phyloP scores from a whole-genome alignment of 495 filamentous ascomycete genomes.

The Opeltia flavorubescens region DNA sequence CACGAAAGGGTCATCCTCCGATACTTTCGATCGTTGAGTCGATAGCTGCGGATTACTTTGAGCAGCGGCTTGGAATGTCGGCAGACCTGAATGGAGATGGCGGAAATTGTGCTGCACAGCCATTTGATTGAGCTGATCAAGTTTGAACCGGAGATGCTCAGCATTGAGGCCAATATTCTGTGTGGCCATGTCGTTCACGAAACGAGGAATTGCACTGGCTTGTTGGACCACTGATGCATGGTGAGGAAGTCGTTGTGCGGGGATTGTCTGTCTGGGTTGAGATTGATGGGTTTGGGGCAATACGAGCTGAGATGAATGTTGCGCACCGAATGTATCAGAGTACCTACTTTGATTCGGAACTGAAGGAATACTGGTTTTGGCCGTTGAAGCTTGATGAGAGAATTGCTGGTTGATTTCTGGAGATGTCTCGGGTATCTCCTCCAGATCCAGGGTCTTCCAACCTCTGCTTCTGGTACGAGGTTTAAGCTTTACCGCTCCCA shows the following conservation, averaged over 20 bases:
- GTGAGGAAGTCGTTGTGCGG: not conserved
- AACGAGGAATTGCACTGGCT: not conserved
- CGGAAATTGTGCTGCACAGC: not conserved
- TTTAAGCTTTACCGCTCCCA: conserved; percentile 4
- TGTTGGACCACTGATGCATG: too few relatives aligned
- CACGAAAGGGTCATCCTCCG: conserved; percentile 12
- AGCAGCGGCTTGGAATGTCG: not conserved
- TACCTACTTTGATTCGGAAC: not conserved
- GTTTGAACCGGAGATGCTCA: not conserved
- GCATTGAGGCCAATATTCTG: not conserved
- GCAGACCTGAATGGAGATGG: not conserved
- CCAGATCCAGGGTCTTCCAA: conserved; percentile 18
- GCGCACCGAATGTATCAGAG: too few relatives aligned
- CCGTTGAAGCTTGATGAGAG: conserved; percentile 13
- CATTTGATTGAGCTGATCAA: not conserved
- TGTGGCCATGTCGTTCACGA: not conserved
- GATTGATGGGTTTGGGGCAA: too few relatives aligned
- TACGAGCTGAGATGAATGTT: too few relatives aligned
- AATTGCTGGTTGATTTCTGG: not conserved
- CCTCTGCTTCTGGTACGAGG: conserved; percentile 15
- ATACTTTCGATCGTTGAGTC: conserved; percentile 11
- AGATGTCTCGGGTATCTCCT: conserved; percentile 15
- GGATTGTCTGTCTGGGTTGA: not conserved
- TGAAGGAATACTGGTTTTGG: not conserved
- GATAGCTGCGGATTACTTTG: not conserved